phyloP scores from a whole-genome alignment of 768 basidiomycete genomes.

The Kwoniella bestiolae region DNA sequence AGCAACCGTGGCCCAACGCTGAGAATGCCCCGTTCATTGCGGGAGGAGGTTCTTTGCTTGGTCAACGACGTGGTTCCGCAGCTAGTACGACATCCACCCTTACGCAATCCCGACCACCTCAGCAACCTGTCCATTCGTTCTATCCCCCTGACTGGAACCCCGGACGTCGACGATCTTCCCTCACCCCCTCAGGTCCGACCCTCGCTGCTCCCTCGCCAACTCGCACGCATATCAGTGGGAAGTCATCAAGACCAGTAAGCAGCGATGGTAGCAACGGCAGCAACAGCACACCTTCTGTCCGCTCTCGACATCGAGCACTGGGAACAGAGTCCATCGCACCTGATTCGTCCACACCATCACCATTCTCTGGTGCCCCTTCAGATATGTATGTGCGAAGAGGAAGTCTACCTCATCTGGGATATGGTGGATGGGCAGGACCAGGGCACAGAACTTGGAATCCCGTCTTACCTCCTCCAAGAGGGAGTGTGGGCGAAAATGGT shows the following conservation, averaged over 20 bases:
- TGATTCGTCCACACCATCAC: background rate
- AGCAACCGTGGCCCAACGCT: constrained; percentile 2
- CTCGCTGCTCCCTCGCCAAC: constrained; percentile 49
- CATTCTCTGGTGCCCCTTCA: background rate
- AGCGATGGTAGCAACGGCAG: constrained; percentile 30
- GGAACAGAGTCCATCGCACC: background rate
- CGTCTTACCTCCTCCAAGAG: constrained; percentile 37
- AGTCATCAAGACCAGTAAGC: constrained; percentile 31
- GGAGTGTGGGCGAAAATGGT: constrained; percentile 38
- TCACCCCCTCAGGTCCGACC: constrained; percentile 46
- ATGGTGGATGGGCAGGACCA: constrained; percentile 35
- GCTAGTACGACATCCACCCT: constrained; percentile 43
- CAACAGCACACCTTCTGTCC: constrained; percentile 3
- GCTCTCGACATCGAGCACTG: background rate
- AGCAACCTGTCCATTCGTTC: constrained; percentile 19
- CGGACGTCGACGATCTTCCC: constrained; percentile 40
- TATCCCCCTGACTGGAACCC: constrained; percentile 20
- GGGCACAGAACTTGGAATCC: constrained; percentile 36
- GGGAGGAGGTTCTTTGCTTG: background rate
- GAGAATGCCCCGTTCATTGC: background rate
- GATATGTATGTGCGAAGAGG: constrained; percentile 35
- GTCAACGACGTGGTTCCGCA: constrained; percentile 29
- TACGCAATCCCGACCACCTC: constrained; percentile 37
- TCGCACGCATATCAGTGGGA: constrained; percentile 36
- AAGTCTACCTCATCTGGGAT: constrained; percentile 45